Evolutionary conservation across 2,329 filamentous ascomycete genomes (phyloP).

Genomic region (Exophiala bonariae): DNA sequence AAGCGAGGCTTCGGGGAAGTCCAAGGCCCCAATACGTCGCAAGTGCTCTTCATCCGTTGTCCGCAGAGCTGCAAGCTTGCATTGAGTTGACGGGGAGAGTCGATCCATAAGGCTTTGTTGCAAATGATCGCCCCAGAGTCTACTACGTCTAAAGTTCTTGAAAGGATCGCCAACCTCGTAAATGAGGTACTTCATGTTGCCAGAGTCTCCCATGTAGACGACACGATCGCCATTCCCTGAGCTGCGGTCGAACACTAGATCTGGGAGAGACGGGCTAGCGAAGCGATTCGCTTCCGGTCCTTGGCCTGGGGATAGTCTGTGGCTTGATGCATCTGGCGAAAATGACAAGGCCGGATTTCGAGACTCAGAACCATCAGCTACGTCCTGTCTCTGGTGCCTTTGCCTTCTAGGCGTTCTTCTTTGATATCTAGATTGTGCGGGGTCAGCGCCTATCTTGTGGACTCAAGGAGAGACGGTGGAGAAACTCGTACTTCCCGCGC

Average conservation of each 20-base stretch:
- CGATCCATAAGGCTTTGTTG: constrained; percentile 25
- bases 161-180: constrained; percentile 30
- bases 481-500: constrained; percentile 21
- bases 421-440: not conserved
- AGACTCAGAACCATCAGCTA: not conserved
- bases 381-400: not conserved
- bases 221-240: constrained; percentile 2
- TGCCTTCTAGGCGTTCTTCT: not conserved
- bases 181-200: constrained; percentile 30
- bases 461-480: not conserved
- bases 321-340: not conserved
- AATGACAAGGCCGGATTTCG: not conserved
- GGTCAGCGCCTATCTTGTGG: not conserved
- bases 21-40: constrained; percentile 21
- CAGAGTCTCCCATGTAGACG: constrained; percentile 28
- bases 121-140: constrained; percentile 22
- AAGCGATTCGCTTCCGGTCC: not conserved
- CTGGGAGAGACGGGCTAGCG: constrained; percentile 16
- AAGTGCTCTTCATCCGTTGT: constrained; percentile 4
- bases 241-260: constrained; percentile 7
- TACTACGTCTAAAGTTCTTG: constrained; percentile 9
- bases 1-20: constrained; percentile 14
- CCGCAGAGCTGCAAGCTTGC: constrained; percentile 14
- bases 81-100: constrained; percentile 17
- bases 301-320: not conserved